Evolutionary conservation across 139 green algal species (phyloP), one percentile per base, ranked within the genome.

Genomic region (Picochlorum sp.): DNA sequence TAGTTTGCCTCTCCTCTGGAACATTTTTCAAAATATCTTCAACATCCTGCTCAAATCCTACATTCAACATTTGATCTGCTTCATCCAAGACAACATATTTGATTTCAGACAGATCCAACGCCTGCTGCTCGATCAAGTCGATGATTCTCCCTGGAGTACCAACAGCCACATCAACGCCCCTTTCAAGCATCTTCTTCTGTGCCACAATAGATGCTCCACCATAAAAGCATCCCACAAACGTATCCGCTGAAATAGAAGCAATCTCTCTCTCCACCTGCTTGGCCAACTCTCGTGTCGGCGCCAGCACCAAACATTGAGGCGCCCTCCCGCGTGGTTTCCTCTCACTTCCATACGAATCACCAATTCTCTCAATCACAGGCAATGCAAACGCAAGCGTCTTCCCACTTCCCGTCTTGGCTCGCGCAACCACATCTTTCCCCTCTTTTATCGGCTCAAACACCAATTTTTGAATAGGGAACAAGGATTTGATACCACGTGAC

Each of bases 321-420:
- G 73, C 8, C 50, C 88, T 75, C 2, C 45, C 34, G 18, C 47
- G n/a, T 26, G 44, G 9, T 18, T 32, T 49, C 16, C 46, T 37
- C 47, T 26, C 47, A 8, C 13, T 21, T 26, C 56, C 50, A n/a
- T 13, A 28, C 0, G 82, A 81, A 65, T 83, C 72, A 16, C 96
- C 59, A 18, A 96, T 71, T 41, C 74, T 84, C 79, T 99, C 91
- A 14, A 98, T 80, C 20, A 99, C 84, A 1, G 94, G 94, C 51
- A 99, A 79, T 8, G 94, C 84, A 82, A 99, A 99, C 3, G 92
- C 94, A 4, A 99, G 82, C 2, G 94, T 99, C 80, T 99, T 99
- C 58, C 94, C 94, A 11, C 82, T 92, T 32, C 94, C 94, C 32
- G 94, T 99, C 56, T 88, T 85, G 30, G 94, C 94, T 32, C 94